Evolutionary conservation across 306 rosid genomes (phyloP).

Genomic region (Dalbergia cochinchinensis): DNA sequence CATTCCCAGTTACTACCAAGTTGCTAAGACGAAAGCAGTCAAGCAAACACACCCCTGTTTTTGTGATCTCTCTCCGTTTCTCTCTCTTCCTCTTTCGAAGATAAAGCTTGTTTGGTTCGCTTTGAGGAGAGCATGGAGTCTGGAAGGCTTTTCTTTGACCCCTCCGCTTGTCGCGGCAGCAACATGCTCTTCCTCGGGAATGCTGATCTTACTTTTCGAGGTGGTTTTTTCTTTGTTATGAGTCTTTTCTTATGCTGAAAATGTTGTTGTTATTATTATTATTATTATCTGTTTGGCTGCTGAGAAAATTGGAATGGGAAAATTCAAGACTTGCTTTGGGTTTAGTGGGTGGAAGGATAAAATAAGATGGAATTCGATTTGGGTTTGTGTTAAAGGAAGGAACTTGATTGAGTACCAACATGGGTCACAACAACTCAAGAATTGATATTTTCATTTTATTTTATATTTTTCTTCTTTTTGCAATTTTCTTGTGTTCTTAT

Average conservation of each 20-base stretch:
- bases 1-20: neutral
- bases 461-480: neutral
- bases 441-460: neutral
- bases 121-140: conserved; percentile 61
- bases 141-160: conserved; percentile 74
- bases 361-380: neutral
- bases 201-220: conserved; percentile 73
- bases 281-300: too few species aligned
- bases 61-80: neutral
- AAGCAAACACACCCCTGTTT: neutral
- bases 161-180: conserved; percentile 65
- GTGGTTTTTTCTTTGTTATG: conserved; percentile 43
- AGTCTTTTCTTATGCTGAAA: neutral
- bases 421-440: conserved; percentile 10
- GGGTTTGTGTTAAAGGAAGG: conserved; percentile 41
- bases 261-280: neutral
- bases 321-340: neutral
- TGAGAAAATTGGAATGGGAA: conserved; percentile 6
- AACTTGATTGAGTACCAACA: conserved; percentile 37
- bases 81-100: neutral
- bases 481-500: neutral
- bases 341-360: neutral
- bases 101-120: too few species aligned
- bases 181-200: conserved; percentile 84
- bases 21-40: neutral